Conservation (phyloP, 1,284 basidiomycete genomes). For the Polyporus tsugae region DNA sequence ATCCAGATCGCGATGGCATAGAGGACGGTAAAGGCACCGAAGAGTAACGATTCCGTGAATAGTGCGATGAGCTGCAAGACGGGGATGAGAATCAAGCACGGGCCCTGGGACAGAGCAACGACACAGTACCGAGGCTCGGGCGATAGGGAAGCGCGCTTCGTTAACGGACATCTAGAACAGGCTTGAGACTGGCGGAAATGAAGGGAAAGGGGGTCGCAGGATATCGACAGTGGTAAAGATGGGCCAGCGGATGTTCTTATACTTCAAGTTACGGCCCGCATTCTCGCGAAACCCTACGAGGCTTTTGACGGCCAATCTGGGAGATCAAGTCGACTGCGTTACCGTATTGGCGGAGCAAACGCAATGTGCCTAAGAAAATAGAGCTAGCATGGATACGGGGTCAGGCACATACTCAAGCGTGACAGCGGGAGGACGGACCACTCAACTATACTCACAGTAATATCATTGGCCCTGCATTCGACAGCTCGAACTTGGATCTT, state of each 20-base stretch:
- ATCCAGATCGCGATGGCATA: conserved; percentile 33
- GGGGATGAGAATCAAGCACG: not conserved
- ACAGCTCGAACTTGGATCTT: not conserved
- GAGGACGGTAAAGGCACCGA: conserved; percentile 32
- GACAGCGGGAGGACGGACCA: not conserved
- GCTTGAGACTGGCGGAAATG: conserved; percentile 11
- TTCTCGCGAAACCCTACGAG: not conserved
- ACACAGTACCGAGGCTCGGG: conserved; percentile 17
- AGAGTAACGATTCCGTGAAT: conserved; percentile 30
- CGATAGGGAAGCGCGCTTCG: conserved; percentile 18
- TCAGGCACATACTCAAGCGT: not conserved
- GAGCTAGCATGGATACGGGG: too few relatives aligned
- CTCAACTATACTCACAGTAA: not conserved
- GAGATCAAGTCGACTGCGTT: too few relatives aligned
- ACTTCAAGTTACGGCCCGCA: not conserved
- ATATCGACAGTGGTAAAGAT: not conserved
- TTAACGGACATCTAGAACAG: conserved; percentile 15
- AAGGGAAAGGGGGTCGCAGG: not conserved
- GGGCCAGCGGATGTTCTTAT: not conserved
- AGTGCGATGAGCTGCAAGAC: conserved; percentile 21
- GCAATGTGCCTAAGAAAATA: too few relatives aligned
- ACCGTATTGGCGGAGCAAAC: not conserved
- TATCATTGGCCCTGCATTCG: not conserved
- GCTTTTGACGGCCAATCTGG: not conserved
- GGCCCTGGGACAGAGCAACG: too few relatives aligned